These are phyloP conservation scores for Botrytis fragariae DNA, from an alignment of 2,329 filamentous ascomycete genomes.

Conservation along the genomic window DNA sequence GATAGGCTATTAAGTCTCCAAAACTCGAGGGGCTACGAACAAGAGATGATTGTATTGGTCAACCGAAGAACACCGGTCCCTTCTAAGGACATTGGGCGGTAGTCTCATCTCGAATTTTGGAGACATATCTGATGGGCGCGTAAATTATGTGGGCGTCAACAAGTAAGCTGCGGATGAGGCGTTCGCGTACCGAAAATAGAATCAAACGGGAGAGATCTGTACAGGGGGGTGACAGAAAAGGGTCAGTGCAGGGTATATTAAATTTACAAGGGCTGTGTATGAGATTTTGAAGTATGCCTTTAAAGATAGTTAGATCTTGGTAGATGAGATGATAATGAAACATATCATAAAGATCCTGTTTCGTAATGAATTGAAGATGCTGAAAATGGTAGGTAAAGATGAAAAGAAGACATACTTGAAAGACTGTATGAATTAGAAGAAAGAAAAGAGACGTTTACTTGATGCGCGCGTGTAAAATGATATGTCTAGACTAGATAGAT, in stretches of 20 bases:
- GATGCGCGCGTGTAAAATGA: slow-evolving; percentile 16
- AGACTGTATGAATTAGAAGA: background rate
- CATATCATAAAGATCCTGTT: slow-evolving; percentile 12
- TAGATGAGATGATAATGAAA: slow-evolving; percentile 13
- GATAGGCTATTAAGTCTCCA: slow-evolving; percentile 9
- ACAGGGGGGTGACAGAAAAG: background rate
- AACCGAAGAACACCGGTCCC: slow-evolving; percentile 2
- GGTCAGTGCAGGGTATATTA: background rate
- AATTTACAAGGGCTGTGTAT: background rate
- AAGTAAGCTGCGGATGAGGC: slow-evolving; percentile 21
- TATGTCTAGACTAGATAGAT: background rate
- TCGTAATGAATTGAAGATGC: slow-evolving; percentile 13
- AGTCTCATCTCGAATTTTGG: slow-evolving; percentile 20
- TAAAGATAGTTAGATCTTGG: slow-evolving; percentile 10
- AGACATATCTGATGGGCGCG: slow-evolving; percentile 20
- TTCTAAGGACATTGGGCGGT: slow-evolving; percentile 19
- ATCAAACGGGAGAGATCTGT: slow-evolving; percentile 11
- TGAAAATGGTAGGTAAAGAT: slow-evolving; percentile 16
- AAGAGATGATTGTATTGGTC: slow-evolving; percentile 16
- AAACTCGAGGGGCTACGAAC: slow-evolving; percentile 9
- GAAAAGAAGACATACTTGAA: background rate
- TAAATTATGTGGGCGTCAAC: slow-evolving; percentile 19
- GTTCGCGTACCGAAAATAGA: slow-evolving; percentile 21
- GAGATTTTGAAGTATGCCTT: background rate
- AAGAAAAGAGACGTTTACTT: background rate